Base-by-base conservation (phyloP, 192 early-diverging fungal genomes). In the Mortierella claussenii region DNA sequence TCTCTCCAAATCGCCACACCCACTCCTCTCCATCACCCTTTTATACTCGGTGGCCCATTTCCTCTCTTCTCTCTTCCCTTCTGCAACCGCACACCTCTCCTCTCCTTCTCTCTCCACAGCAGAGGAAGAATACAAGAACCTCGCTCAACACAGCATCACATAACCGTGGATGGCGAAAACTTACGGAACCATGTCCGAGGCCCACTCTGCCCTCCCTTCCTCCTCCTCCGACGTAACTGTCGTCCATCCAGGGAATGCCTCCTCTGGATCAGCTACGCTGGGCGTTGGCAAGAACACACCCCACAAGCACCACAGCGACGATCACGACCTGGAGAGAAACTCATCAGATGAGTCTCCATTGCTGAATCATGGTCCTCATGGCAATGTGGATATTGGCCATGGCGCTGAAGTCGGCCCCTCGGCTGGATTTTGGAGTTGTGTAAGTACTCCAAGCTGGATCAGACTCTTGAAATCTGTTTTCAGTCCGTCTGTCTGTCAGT, bases 381-480 rank as follows among this genome's bases (percentile, higher is more conserved):
- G 52, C 45, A 66, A 76, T 31, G 23, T 60, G 4, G 73, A 76
- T 49, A 12, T 76, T 15, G 73, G 73, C 9, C 73, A 76, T 51
- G 73, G 73, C 6, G 62, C 36, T 27, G 64, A 76, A 56, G 73
- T 76, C 18, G 73, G 73, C 8, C 73, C 73, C 24, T 76, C 73
- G 30, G 73, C 73, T 45, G 59, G 73, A 0, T 75, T 75, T 34
- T 75, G 70, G 70, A 75, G 70, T 13, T 75, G 70, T 33, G 70
- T 75, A 75, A 60, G 70, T n/a, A n/a, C n/a, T n/a, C n/a, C n/a
- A n/a, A n/a, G n/a, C n/a, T n/a, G n/a, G n/a, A n/a, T n/a, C n/a
- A n/a, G n/a, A n/a, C n/a, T n/a, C n/a, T n/a, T n/a, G n/a, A n/a
- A n/a, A n/a, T n/a, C n/a, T n/a, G n/a, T n/a, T n/a, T n/a, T n/a